Evolutionary conservation across 495 filamentous ascomycete species (phyloP), one percentile per base, ranked within the genome.

Genomic region (Amphirosellinia nigrospora): DNA sequence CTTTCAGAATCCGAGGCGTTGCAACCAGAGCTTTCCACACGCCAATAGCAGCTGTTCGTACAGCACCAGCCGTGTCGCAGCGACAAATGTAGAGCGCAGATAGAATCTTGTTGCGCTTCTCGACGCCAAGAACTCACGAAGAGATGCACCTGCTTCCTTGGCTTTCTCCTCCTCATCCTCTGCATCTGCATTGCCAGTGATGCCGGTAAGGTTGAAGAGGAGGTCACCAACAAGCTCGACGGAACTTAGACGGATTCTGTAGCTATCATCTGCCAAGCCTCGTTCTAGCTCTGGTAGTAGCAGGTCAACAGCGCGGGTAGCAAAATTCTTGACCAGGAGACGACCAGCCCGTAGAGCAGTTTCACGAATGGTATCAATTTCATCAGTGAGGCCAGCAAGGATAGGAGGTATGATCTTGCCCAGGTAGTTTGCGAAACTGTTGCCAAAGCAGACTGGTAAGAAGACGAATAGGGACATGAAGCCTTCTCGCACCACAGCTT

Each of bases 391-490:
- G 75, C 96, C 96, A 55, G 93, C 89, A 69, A 99, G 86, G 74
- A 99, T 98, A 4, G 96, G 94, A 3, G 96, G 96, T 76, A 99
- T 98, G 75, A 99, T 97, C 77, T 90, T 93, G 85, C 90, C 92
- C 62, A 99, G 91, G 76, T 99, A 99, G 75, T 92, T 91, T 70
- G 96, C 93, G 78, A 99, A 99, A 82, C 94, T 97, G 85, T 98
- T 98, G 73, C 96, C 96, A 77, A 99, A 99, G 81, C 96, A 99
- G 67, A 96, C 96, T 21, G 96, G 96, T 81, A 99, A 89, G 86
- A 97, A 99, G 72, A 99, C 98, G 82, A 99, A 99, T 48, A 99
- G 87, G 34, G 96, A 97, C 96, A 99, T 99, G 85, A 98, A 99
- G 43, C 96, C 96, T 85, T 99, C 96, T 70, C 96, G 90, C 69